These are phyloP conservation scores for Acanthamoeba triangularis DNA, from an alignment of 208 protist genomes.

Conservation along the genomic window DNA sequence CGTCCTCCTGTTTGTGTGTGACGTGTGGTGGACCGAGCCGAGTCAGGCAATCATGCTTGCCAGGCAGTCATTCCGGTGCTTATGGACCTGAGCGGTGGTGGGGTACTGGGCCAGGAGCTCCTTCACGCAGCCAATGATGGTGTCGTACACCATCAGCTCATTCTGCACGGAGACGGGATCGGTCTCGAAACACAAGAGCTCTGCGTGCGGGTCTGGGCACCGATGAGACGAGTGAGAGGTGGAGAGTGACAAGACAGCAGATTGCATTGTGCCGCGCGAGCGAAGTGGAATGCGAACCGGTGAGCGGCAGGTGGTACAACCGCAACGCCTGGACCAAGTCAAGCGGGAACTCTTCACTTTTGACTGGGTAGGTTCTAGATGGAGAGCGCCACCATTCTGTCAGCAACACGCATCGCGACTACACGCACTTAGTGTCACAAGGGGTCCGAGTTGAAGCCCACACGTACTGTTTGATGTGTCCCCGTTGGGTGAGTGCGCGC, in stretches of 20 bases:
- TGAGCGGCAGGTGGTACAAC: neutral
- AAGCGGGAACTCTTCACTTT: slow-evolving; percentile 7
- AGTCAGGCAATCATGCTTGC: neutral
- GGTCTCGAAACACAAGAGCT: neutral
- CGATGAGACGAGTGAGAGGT: neutral
- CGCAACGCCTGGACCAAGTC: neutral
- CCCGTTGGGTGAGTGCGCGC: neutral
- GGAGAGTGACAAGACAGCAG: no score
- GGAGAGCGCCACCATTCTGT: neutral
- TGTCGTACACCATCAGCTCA: neutral
- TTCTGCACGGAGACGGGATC: neutral
- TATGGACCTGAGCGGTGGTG: neutral
- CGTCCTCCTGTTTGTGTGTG: neutral
- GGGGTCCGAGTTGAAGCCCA: neutral
- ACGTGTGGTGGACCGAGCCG: no score
- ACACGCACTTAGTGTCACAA: neutral
- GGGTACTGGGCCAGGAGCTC: neutral
- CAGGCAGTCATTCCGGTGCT: neutral
- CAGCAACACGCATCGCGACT: neutral
- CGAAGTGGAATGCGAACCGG: neutral
- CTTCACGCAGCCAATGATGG: neutral
- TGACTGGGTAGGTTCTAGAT: neutral
- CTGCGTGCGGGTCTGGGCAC: neutral
- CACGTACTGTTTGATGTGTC: neutral
- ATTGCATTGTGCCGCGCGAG: neutral